phyloP scores from a whole-genome alignment of 257 asterid genomes.

The Salvia splendens region DNA sequence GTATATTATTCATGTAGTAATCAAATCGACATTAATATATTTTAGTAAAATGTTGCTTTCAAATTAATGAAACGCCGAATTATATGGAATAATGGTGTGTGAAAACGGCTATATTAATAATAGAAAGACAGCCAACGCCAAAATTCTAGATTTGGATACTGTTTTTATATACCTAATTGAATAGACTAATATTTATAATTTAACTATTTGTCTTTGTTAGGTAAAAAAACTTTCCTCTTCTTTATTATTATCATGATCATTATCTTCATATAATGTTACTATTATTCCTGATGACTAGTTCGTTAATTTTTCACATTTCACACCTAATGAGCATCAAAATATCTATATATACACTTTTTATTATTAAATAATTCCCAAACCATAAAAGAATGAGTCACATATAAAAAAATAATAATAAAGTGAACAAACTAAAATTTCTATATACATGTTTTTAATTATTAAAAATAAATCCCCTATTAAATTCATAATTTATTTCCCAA shows the following conservation, averaged over 20 bases:
- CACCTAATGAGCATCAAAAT: neutral
- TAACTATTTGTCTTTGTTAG: too few species aligned
- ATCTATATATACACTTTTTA: too few species aligned
- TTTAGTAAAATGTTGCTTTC: slow-evolving; percentile 6
- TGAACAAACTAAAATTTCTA: too few species aligned
- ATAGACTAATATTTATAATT: neutral
- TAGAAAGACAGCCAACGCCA: slow-evolving; percentile 55
- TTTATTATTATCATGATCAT: neutral
- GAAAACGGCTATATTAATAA: slow-evolving; percentile 29
- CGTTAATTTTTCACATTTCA: slow-evolving; percentile 13
- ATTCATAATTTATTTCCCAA: neutral
- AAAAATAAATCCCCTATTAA: too few species aligned
- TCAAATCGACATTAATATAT: neutral
- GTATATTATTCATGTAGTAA: neutral
- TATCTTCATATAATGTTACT: neutral
- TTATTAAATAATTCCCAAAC: too few species aligned
- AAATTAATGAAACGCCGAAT: slow-evolving; percentile 29
- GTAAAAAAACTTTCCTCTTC: too few species aligned
- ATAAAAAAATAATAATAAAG: too few species aligned
- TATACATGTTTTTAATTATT: too few species aligned
- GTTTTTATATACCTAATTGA: slow-evolving; percentile 18
- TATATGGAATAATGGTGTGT: slow-evolving; percentile 26
- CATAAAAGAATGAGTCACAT: too few species aligned
- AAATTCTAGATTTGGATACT: slow-evolving; percentile 42
- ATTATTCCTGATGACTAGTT: neutral